A percentile compares a stretch with the other conserved stretches of the same genome.
Conservation (phyloP, 768 basidiomycete genomes). For the Botryobasidium botryosum region DNA sequence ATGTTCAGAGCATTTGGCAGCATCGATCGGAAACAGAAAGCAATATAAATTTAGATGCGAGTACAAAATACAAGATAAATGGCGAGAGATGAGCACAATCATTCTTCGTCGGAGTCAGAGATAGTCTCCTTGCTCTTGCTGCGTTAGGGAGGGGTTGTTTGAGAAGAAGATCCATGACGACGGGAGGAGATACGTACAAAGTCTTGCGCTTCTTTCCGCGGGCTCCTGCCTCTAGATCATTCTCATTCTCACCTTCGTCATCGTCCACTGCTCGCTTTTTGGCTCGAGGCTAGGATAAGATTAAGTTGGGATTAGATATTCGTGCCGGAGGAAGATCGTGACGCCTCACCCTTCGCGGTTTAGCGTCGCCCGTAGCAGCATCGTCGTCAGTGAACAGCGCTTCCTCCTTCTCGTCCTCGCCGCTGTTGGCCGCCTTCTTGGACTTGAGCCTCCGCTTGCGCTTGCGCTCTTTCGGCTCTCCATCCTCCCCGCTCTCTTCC, state of each 20-base stretch:
- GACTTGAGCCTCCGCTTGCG: conserved; percentile 56
- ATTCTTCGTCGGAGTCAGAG: conserved; percentile 59
- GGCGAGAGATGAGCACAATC: background rate
- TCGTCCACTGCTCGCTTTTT: conserved; percentile 69
- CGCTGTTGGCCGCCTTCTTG: conserved; percentile 29
- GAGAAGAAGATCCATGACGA: background rate
- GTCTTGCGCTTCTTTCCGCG: conserved; percentile 46
- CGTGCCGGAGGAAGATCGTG: background rate
- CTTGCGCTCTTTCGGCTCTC: conserved; percentile 30
- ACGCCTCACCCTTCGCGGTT: conserved; percentile 52
- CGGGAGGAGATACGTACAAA: conserved; percentile 10
- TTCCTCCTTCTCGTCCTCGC: conserved; percentile 44
- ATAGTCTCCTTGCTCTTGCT: conserved; percentile 85
- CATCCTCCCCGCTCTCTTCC: conserved; percentile 17
- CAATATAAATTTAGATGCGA: too few relatives aligned
- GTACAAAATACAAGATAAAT: too few relatives aligned
- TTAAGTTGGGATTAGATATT: background rate
- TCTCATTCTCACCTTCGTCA: conserved; percentile 65
- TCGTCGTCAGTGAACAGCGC: conserved; percentile 58
- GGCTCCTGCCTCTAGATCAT: conserved; percentile 36
- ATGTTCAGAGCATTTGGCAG: too few relatives aligned
- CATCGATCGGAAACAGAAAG: too few relatives aligned
- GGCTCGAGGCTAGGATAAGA: conserved; percentile 13
- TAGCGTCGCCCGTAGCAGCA: conserved; percentile 18
- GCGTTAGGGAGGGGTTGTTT: background rate